phyloP scores from a whole-genome alignment of 2,329 filamentous ascomycete species.

The Verticillium zaregamsianum region DNA sequence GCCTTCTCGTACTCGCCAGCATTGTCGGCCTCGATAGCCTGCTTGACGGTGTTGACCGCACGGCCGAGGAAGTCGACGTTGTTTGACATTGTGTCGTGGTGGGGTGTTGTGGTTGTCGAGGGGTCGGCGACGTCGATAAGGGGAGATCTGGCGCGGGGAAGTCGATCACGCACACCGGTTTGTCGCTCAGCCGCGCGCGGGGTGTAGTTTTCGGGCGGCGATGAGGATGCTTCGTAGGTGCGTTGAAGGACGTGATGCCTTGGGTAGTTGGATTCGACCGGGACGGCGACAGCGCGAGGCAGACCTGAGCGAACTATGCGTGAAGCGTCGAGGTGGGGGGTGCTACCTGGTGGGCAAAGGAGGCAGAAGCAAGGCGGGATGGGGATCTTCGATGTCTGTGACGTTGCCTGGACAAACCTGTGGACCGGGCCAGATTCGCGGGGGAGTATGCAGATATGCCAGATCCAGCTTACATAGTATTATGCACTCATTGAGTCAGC shows the following conservation, averaged over 20 bases:
- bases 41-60: slow-evolving; percentile 94
- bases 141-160: neutral
- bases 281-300: neutral
- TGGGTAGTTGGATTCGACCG: neutral
- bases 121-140: neutral
- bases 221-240: neutral
- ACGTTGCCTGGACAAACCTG: slow-evolving; percentile 4
- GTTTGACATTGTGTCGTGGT: neutral
- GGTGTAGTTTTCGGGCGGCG: neutral
- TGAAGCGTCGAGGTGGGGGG: slow-evolving; percentile 1
- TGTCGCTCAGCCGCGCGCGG: neutral
- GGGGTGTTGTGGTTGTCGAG: neutral
- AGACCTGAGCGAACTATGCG: neutral
- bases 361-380: slow-evolving; percentile 2
- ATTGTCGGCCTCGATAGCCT: slow-evolving; percentile 94
- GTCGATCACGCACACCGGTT: neutral
- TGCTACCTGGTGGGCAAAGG: neutral
- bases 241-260: neutral
- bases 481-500: neutral
- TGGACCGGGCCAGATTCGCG: neutral
- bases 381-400: slow-evolving; percentile 3
- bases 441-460: neutral
- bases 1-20: slow-evolving; percentile 95
- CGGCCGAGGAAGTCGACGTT: slow-evolving; percentile 88
- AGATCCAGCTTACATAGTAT: neutral